phyloP scores from a whole-genome alignment of 306 rosid species.

The Canavalia gladiata region DNA sequence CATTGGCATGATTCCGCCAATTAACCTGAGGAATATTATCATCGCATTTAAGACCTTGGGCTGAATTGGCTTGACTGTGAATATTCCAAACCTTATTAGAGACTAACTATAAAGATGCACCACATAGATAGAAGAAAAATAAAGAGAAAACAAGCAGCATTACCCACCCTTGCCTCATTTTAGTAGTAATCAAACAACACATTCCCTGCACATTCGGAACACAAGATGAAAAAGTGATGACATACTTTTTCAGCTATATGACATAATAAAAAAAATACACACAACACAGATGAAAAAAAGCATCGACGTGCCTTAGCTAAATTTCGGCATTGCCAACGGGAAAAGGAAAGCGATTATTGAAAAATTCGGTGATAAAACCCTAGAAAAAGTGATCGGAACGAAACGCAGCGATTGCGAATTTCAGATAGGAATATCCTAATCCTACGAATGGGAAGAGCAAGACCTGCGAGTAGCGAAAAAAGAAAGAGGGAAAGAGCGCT shows the following conservation, averaged over 20 bases:
- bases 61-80: slow-evolving; percentile 53
- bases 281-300: background rate
- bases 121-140: background rate
- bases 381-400: slow-evolving; percentile 23
- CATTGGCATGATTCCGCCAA: slow-evolving; percentile 72
- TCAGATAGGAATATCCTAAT: background rate
- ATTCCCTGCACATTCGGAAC: slow-evolving; percentile 27
- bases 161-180: slow-evolving; percentile 58
- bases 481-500: background rate
- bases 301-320: background rate
- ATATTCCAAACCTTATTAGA: slow-evolving; percentile 24
- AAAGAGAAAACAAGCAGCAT: background rate
- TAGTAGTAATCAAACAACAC: slow-evolving; percentile 40
- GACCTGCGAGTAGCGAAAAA: background rate
- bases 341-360: background rate
- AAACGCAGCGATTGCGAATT: background rate
- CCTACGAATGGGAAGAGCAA: background rate
- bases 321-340: background rate
- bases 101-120: slow-evolving; percentile 26
- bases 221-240: slow-evolving; percentile 15
- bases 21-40: slow-evolving; percentile 61
- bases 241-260: background rate
- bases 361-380: slow-evolving; percentile 31
- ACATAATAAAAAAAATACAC: background rate
- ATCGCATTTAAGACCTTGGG: slow-evolving; percentile 37